These are phyloP conservation scores for Microcyclospora tardicrescens DNA, from an alignment of 2,329 filamentous ascomycete species.

Conservation along the genomic window DNA sequence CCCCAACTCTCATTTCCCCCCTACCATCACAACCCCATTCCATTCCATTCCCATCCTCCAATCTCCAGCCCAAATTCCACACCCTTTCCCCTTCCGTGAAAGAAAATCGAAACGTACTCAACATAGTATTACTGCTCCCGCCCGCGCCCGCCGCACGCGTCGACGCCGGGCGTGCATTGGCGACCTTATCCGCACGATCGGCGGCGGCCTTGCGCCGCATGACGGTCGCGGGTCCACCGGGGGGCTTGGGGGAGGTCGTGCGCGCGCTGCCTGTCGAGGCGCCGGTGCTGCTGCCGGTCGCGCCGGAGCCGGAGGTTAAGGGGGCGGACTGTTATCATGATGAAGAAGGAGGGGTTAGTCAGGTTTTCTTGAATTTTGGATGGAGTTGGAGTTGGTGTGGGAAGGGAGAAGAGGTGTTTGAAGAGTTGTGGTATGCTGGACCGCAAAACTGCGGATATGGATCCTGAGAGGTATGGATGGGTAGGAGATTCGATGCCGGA, in stretches of 20 bases:
- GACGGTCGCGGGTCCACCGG: conserved; percentile 86
- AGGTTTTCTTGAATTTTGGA: too few species aligned
- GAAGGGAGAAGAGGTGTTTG: too few species aligned
- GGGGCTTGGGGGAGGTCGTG: conserved; percentile 74
- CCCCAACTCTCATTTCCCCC: too few species aligned
- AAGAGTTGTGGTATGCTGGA: too few species aligned
- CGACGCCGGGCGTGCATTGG: conserved; percentile 83
- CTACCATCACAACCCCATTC: conserved; percentile 9
- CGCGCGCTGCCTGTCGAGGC: conserved; percentile 50
- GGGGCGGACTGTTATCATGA: conserved; percentile 25
- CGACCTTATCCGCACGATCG: conserved; percentile 93
- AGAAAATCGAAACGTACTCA: conserved; percentile 50
- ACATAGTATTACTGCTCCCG: conserved; percentile 94
- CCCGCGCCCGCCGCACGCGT: conserved; percentile 89
- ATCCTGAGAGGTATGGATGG: too few species aligned
- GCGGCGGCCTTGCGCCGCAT: conserved; percentile 91
- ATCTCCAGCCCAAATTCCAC: too few species aligned
- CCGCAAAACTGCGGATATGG: too few species aligned
- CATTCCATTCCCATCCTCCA: neutral
- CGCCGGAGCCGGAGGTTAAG: conserved; percentile 29
- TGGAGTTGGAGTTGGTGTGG: too few species aligned
- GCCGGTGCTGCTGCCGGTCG: conserved; percentile 39
- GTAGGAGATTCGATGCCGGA: too few species aligned
- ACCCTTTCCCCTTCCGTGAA: too few species aligned
- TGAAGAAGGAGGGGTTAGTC: too few species aligned